These are phyloP conservation scores for Camelina laxa DNA, from an alignment of 345 rosid species.

Conservation along the genomic window DNA sequence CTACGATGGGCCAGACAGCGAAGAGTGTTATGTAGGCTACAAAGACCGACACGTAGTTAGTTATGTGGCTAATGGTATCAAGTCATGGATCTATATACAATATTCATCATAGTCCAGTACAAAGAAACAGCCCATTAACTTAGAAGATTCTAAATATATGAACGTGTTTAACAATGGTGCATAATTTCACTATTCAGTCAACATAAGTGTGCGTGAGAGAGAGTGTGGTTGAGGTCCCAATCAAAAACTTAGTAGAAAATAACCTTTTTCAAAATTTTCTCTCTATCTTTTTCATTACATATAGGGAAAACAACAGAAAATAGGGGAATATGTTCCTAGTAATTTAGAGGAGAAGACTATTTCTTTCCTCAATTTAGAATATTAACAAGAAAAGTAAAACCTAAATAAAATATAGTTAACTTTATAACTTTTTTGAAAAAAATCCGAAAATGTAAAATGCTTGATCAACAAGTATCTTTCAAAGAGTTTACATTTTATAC, in stretches of 20 bases:
- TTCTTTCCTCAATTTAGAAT: not conserved
- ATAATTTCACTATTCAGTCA: slow-evolving; percentile 9
- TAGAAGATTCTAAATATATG: not conserved
- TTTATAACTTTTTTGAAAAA: not conserved
- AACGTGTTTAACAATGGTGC: not conserved
- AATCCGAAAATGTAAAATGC: not conserved
- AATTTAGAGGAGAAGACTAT: not conserved
- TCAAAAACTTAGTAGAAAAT: not conserved
- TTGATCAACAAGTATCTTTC: not conserved
- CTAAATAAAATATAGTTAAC: too few species aligned
- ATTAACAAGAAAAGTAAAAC: not conserved
- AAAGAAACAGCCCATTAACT: not conserved
- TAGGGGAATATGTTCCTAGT: not conserved
- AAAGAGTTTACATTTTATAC: not conserved
- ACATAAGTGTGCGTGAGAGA: not conserved
- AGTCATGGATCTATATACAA: not conserved
- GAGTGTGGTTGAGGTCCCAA: not conserved
- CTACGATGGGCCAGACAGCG: not conserved
- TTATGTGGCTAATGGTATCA: not conserved
- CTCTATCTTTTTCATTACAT: not conserved
- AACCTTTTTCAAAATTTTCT: not conserved
- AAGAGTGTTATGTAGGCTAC: not conserved
- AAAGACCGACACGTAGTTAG: not conserved
- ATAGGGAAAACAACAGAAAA: not conserved
- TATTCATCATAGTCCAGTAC: not conserved